Evolutionary conservation across 805 yeast species (phyloP), one percentile per base, ranked within the genome.

Genomic region (Ogataea parapolymorpha): DNA sequence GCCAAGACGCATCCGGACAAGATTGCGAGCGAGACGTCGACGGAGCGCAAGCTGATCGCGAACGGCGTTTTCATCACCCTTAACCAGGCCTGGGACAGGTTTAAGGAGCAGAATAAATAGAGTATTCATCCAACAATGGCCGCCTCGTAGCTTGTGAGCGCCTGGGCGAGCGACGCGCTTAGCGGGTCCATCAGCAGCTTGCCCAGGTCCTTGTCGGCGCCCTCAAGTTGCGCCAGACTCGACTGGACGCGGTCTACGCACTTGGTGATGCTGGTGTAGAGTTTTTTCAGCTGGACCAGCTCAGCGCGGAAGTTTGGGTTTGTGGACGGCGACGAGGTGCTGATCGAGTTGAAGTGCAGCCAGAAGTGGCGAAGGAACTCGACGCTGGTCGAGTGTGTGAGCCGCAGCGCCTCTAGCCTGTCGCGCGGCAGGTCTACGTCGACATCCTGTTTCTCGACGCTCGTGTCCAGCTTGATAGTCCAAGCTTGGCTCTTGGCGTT

Each of bases 81-180:
- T 46, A 91, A 89, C 61, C 75, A 79, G 51, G 89, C 97, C 2
- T 93, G 99, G 98, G 97, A 87, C 51, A 65, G 61, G 15, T 89
- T 88, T 61, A 85, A 82, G 54, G 65, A 59, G 17, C 37, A 30
- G 14, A 22, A 37, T 31, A 39, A 13, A 43, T 34, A 37, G 23
- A 35, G 22, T 22, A 14, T 11, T 48, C 51, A 40, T 22, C 53
- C 55, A 30, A 62, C 55, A 17, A 66, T 53, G 2, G 73, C 73
- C 18, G 53, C 61, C 33, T 75, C 71, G 51, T 78, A 79, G 33
- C 61, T 65, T 32, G 56, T 50, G 10, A 75, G 50, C 0, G 85
- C 84, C n/a, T 63, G 55, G 15, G 59, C 54, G 14, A 80, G 55
- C 1, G 81, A 70, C 3, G 59, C 62, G 7, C 59, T 54, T 14